phyloP scores from a whole-genome alignment of 1,139 yeast genomes.

The Saccharomyces pastorianus region DNA sequence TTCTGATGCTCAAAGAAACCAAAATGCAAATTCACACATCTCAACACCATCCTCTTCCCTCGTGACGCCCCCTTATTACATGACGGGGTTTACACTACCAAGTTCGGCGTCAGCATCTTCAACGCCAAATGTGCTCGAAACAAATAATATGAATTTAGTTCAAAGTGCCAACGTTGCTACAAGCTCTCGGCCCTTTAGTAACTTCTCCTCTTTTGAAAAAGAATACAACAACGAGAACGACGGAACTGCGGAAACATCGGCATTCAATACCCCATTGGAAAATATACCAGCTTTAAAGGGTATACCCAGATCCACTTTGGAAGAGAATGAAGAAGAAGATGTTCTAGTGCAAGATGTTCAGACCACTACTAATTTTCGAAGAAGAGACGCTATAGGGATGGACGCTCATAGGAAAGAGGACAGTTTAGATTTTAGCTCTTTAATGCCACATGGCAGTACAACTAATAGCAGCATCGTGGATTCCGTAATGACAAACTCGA shows the following conservation, averaged over 20 bases:
- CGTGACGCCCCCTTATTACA: constrained; percentile 17
- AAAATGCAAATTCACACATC: constrained; percentile 8
- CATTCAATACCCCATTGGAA: constrained; percentile 5
- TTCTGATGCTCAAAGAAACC: constrained; percentile 19
- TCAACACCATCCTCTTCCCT: constrained; percentile 14
- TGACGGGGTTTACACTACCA: constrained; percentile 15
- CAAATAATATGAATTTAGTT: background rate
- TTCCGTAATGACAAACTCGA: constrained; percentile 20
- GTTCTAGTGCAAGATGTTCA: background rate
- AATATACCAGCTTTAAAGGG: constrained; percentile 13
- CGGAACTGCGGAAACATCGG: background rate
- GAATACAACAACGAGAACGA: background rate
- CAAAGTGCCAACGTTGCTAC: background rate
- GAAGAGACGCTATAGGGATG: background rate
- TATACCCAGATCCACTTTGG: constrained; percentile 12
- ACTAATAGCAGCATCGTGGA: constrained; percentile 22
- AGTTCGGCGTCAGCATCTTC: constrained; percentile 22
- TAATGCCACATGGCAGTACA: constrained; percentile 16
- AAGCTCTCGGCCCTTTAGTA: constrained; percentile 3
- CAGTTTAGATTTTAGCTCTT: background rate
- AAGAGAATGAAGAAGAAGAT: constrained; percentile 15
- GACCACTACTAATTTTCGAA: background rate
- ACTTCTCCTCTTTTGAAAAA: background rate
- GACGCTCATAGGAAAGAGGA: constrained; percentile 4
- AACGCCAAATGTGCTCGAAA: constrained; percentile 18